Base-by-base conservation (phyloP, 306 rosid genomes). In the Urtica urens region DNA sequence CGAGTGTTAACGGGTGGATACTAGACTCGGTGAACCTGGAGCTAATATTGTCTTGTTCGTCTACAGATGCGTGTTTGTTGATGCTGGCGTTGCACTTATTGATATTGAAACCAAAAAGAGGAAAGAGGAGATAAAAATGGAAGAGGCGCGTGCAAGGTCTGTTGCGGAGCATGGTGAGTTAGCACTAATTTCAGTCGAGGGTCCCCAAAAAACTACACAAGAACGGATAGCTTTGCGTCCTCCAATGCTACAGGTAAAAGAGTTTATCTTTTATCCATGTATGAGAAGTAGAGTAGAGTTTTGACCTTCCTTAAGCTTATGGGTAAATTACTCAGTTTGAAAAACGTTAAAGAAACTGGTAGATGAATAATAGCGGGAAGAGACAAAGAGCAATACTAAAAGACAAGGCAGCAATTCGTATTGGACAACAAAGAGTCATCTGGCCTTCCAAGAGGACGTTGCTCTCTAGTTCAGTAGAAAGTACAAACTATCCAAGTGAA, bases 211-310 rank as follows among this genome's bases (percentile, higher is more conserved):
- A 59, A 60, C 48, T 41, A 39, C 57, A 13, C 96, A 85, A 60
- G 95, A 90, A 73, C 81, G 94, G 67, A 60, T 73, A 61, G 55
- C 87, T 30, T 65, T 85, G 70, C 77, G 99, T 70, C 86, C 95
- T 40, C 99, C 99, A 18, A 90, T 90, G 99, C 74, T 85, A 55
- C 99, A 85, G 96, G 99, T 90, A 63, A 53, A 59, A 53, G 49
- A 10, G 31, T 50, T 62, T 40, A 49, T 31, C 29, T 23, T 2
- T 54, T 26, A n/a, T n/a, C 40, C 33, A 23, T 52, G 11, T 35
- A 16, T 13, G n/a, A 35, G 15, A 35, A 20, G 24, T 30, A 9
- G 31, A 42, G n/a, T 52, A 15, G 27, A 16, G 19, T 51, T 15
- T 48, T 45, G 13, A 21, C 30, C 15, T 30, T 51, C 20, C 42